A percentile compares a stretch with the other conserved stretches of the same genome.
Conservation (phyloP, 495 filamentous ascomycete genomes). For the Hypomontagnella monticulosa region DNA sequence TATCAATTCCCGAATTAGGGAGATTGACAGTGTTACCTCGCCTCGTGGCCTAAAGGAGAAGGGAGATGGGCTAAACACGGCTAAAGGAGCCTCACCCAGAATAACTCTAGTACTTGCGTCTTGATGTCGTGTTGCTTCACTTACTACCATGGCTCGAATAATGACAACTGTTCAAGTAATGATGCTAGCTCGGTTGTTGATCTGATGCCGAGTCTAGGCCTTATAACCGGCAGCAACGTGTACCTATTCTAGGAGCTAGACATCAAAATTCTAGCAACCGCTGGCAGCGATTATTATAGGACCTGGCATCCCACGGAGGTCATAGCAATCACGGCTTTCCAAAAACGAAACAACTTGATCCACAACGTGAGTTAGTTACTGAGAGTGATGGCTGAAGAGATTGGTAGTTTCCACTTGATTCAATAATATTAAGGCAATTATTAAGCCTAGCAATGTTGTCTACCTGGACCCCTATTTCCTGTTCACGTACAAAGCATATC, state of each 20-base stretch:
- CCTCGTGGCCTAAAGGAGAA: slow-evolving; percentile 27
- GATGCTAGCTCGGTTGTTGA: slow-evolving; percentile 25
- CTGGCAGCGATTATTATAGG: too few relatives aligned
- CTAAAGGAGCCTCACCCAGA: slow-evolving; percentile 31
- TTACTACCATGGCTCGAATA: slow-evolving; percentile 6
- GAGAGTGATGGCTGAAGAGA: too few relatives aligned
- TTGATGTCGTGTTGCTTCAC: slow-evolving; percentile 6
- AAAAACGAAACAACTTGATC: too few relatives aligned
- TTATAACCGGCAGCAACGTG: neutral
- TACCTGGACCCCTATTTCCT: neutral
- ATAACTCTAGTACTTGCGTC: neutral
- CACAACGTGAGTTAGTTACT: too few relatives aligned
- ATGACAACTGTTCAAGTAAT: slow-evolving; percentile 15
- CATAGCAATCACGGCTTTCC: too few relatives aligned
- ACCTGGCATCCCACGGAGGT: too few relatives aligned
- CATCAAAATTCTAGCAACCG: neutral
- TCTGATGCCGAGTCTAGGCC: slow-evolving; percentile 14
- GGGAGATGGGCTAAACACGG: slow-evolving; percentile 29
- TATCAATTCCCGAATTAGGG: slow-evolving; percentile 24
- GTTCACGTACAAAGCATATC: neutral
- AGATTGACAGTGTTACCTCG: slow-evolving; percentile 37
- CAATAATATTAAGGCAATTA: too few relatives aligned
- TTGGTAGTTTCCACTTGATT: too few relatives aligned
- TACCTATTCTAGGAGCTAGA: slow-evolving; percentile 1
- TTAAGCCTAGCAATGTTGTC: neutral